Base-by-base conservation (phyloP, 2,329 filamentous ascomycete species). In the Cercospora sesami region DNA sequence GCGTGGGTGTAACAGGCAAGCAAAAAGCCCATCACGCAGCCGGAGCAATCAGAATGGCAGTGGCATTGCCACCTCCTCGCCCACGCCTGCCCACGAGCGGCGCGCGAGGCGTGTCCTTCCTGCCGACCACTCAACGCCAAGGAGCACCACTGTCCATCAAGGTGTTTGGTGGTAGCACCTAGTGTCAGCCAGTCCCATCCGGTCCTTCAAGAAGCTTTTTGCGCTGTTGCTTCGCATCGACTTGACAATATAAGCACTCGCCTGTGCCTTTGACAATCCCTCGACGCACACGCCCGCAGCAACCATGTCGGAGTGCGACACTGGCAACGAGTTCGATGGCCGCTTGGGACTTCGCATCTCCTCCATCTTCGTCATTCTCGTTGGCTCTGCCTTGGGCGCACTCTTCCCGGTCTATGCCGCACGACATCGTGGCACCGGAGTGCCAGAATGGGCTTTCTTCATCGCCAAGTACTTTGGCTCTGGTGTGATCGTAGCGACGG, bases 381-480 rank as follows among this genome's bases (percentile, higher is more conserved):
- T 90, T 57, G 89, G 90, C 31, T 92, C 87, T 1, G 77, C 82
- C 0, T 75, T 86, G 33, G 86, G 93, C 70, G 91, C 93, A 23
- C 78, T 93, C 62, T 85, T 93, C 66, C 94, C 94, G 10, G 86
- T 68, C 51, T 68, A 63, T 69, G 88, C 92, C 9, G 85, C 86
- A 33, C 84, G 87, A 69, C 83, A 87, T 59, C 81, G 83, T 33
- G 83, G 84, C 53, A 80, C 92, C 72, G 86, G 85, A 10, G 83
- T 94, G 0, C 90, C 91, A 2, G 86, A 88, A 68, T 87, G 88
- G 80, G 86, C 88, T 5, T 96, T 97, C 80, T 96, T 97, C 79
- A 81, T 94, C 64, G 91, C 91, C 73, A 97, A 96, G 78, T 97
- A 94, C 80, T 92, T 97, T 76, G 94, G 94, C 71, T 95, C 93